Evolutionary conservation across 306 rosid genomes (phyloP), one percentile per base, ranked within the genome.

Genomic region (Quercus suber): DNA sequence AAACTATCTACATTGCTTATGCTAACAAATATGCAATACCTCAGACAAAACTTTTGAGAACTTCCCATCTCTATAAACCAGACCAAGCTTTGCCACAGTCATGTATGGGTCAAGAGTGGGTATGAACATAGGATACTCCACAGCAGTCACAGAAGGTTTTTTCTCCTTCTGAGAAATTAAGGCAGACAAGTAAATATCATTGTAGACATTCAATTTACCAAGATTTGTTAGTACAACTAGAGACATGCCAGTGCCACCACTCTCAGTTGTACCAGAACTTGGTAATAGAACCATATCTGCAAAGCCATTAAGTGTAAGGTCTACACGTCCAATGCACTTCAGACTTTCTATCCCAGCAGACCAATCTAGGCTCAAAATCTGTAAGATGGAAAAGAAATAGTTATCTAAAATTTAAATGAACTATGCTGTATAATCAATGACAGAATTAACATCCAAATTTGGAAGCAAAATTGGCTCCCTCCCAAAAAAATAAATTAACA

Each of bases 341-440:
- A 94, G 88, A 78, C 85, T 89, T 87, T 89, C 85, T 63, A 94
- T 84, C 82, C 98, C 96, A 58, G 88, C 33, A 78, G 96, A 88
- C 96, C 93, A 88, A 78, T 90, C 91, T 75, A 94, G 80, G 83
- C 84, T 89, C 78, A 94, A 76, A 88, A 90, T 89, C 97, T 92
- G 94, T 53, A 81, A 74, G 68, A 69, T 76, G 61, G 35, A 84
- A 69, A 83, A 80, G 52, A 52, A 76, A 79, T 57, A 69, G 73
- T 60, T 73, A 64, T 45, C 75, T 51, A 70, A 74, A 76, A 67
- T 58, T 58, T 72, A 37, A 56, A 53, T 71, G 51, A 55, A 3
- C 30, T 70, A 35, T 75, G 53, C 41, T 41, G 59, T 45, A 28
- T 27, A 63, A 10, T 25, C 7, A 63, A 7, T 0, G 0, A 61